Conservation (phyloP, 768 basidiomycete genomes). For the Dioszegia hungarica region DNA sequence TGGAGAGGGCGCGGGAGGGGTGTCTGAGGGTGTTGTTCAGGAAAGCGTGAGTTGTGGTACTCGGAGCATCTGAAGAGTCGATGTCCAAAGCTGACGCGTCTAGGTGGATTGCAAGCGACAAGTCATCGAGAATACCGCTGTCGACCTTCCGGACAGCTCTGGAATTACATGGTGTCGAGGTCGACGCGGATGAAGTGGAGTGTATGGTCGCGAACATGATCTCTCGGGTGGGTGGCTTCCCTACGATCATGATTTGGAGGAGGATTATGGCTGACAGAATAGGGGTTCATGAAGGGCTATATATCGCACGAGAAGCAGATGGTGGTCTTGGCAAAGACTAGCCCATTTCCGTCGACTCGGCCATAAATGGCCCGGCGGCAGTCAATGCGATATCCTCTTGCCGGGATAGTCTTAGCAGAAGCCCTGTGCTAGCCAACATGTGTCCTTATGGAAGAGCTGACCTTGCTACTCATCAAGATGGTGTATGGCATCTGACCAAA, state of each 20-base stretch:
- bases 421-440: too few relatives aligned
- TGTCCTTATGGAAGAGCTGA: too few relatives aligned
- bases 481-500: too few relatives aligned
- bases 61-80: background rate
- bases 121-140: slow-evolving; percentile 72
- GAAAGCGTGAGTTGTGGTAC: slow-evolving; percentile 49
- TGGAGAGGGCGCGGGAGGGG: slow-evolving; percentile 82
- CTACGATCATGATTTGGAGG: background rate
- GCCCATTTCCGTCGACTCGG: slow-evolving; percentile 64
- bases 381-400: too few relatives aligned
- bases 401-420: too few relatives aligned
- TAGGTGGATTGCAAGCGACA: slow-evolving; percentile 76
- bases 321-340: slow-evolving; percentile 76
- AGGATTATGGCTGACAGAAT: background rate
- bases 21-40: slow-evolving; percentile 75
- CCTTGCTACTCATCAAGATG: too few relatives aligned
- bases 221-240: slow-evolving; percentile 56
- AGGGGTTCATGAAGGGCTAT: slow-evolving; percentile 85
- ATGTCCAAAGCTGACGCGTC: background rate
- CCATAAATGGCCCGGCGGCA: background rate
- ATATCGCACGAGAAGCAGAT: slow-evolving; percentile 93
- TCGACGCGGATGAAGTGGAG: slow-evolving; percentile 77
- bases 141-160: slow-evolving; percentile 74
- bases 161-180: slow-evolving; percentile 62
- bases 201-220: slow-evolving; percentile 94